Percentiles rank a stretch among this genome's conserved stretches.
Evolutionary conservation across 2,329 filamentous ascomycete genomes (phyloP).

Genomic region (Meredithiella fracta): DNA sequence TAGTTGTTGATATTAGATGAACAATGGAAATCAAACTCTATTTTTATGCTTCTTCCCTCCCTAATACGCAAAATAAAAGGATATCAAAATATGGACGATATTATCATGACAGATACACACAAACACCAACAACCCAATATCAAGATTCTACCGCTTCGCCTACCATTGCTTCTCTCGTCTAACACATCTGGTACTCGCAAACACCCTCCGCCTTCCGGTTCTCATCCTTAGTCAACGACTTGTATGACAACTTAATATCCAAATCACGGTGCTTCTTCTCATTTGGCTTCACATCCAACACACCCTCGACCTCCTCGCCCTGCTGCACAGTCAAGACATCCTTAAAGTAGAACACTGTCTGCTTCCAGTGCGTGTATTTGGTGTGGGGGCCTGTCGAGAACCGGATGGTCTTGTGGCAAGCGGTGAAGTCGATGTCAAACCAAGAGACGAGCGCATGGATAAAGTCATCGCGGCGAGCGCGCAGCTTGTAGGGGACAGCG

Average conservation of each 20-base stretch:
- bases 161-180: constrained; percentile 19
- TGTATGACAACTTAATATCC: constrained; percentile 76
- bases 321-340: constrained; percentile 85
- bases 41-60: neutral
- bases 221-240: constrained; percentile 58
- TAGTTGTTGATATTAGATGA: neutral
- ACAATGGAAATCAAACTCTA: neutral
- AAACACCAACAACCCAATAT: neutral
- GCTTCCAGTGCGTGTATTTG: constrained; percentile 99
- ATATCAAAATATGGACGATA: neutral
- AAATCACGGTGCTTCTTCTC: constrained; percentile 87
- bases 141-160: neutral
- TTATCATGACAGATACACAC: neutral
- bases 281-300: constrained; percentile 72
- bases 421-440: constrained; percentile 98
- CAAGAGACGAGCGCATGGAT: constrained; percentile 91
- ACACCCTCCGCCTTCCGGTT: constrained; percentile 51
- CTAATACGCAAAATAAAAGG: neutral
- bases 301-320: constrained; percentile 61
- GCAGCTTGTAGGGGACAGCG: constrained; percentile 58
- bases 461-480: constrained; percentile 75
- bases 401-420: constrained; percentile 92
- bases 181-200: constrained; percentile 70
- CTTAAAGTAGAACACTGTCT: constrained; percentile 94
- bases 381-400: constrained; percentile 97